Conservation (phyloP, 1,284 basidiomycete species). For the Heterobasidion irregulare region DNA sequence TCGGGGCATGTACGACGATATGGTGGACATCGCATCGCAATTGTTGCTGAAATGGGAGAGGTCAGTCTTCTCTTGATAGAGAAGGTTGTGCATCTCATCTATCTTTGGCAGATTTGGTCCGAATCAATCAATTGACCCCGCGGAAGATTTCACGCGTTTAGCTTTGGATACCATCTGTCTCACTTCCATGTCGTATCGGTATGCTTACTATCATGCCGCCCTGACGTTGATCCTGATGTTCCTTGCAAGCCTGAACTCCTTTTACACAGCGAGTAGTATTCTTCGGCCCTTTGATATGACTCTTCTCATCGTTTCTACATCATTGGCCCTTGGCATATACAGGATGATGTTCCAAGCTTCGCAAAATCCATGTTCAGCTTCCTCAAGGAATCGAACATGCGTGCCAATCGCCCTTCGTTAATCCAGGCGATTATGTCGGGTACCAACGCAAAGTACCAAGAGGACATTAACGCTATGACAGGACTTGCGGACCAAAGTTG, state of each 20-base stretch:
- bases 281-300: no score
- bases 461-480: not conserved
- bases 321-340: not conserved
- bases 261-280: not conserved
- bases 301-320: no score
- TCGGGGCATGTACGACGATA: not conserved
- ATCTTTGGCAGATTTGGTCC: not conserved
- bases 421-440: not conserved
- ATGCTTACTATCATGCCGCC: not conserved
- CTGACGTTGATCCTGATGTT: not conserved
- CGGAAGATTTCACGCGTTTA: not conserved
- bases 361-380: not conserved
- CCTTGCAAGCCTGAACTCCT: not conserved
- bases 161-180: not conserved
- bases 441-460: not conserved
- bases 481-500: not conserved
- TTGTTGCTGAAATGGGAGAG: not conserved
- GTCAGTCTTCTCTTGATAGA: not conserved
- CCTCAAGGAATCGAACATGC: not conserved
- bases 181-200: not conserved
- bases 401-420: not conserved
- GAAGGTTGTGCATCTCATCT: not conserved
- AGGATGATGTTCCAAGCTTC: not conserved
- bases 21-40: not conserved
- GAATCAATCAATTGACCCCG: not conserved